These are phyloP conservation scores for Jamesozyma piceae DNA, from an alignment of 805 yeast species.

Conservation along the genomic window DNA sequence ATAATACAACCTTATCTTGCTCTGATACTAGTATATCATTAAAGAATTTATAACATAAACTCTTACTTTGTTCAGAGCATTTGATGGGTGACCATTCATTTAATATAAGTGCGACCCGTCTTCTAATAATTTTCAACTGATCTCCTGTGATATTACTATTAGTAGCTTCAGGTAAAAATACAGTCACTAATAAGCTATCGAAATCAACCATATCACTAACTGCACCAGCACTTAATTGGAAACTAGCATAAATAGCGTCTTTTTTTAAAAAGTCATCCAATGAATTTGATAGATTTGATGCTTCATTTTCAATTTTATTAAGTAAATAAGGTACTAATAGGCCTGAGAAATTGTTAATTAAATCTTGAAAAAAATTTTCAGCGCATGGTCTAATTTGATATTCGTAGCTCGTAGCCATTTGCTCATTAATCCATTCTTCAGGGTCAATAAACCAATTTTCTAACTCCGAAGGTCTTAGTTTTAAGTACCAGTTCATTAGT, in stretches of 20 bases:
- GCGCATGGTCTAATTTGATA: slow-evolving; percentile 80
- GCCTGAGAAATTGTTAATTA: slow-evolving; percentile 55
- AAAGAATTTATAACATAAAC: slow-evolving; percentile 50
- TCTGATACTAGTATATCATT: slow-evolving; percentile 39
- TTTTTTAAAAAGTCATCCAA: slow-evolving; percentile 49
- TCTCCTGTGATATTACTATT: slow-evolving; percentile 33
- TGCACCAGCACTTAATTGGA: slow-evolving; percentile 64
- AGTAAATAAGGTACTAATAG: slow-evolving; percentile 46
- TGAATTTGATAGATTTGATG: slow-evolving; percentile 25
- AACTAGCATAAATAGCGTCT: slow-evolving; percentile 75
- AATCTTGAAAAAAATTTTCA: slow-evolving; percentile 70
- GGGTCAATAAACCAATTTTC: slow-evolving; percentile 81
- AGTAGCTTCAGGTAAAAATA: slow-evolving; percentile 55
- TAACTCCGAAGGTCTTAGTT: slow-evolving; percentile 63
- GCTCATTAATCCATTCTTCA: slow-evolving; percentile 88
- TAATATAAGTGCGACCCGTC: slow-evolving; percentile 70
- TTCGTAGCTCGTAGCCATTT: slow-evolving; percentile 68
- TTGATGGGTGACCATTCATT: slow-evolving; percentile 72
- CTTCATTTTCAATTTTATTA: slow-evolving; percentile 43
- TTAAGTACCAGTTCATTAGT: slow-evolving; percentile 63
- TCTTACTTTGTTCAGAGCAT: slow-evolving; percentile 49
- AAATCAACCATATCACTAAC: slow-evolving; percentile 60
- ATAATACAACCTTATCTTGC: slow-evolving; percentile 71
- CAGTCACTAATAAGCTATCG: slow-evolving; percentile 48
- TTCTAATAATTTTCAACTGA: slow-evolving; percentile 53